Evolutionary conservation across 2,329 filamentous ascomycete species (phyloP), one percentile per base, ranked within the genome.

Genomic region (Xylariaceae sp.): DNA sequence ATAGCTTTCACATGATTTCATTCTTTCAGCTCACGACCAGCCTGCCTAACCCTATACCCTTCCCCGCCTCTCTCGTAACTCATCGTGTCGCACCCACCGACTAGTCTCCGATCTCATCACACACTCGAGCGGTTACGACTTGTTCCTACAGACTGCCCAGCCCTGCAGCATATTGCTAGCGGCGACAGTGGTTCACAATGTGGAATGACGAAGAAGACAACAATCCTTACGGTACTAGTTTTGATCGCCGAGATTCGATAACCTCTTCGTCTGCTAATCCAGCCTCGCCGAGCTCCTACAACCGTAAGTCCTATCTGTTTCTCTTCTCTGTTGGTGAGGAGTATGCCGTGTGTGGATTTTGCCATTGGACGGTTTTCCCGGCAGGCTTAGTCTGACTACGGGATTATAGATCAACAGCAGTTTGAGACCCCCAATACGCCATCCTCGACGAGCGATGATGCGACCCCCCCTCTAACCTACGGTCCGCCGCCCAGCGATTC

Each of bases 191-290:
- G 53, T 55, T 61, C 70, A 80, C 65, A 63, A 97, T 97, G 92
- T 97, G 92, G 92, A 95, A 96, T 80, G 92, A 97, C 78, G 92
- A 97, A 75, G 68, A 70, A 59, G 90, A 97, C 69, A 97, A 97
- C 75, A 97, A 97, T 71, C 92, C 92, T 5, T 96, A 97, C 68
- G 92, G 91, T 61, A 83, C 79, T 66, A 92, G 89, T 72, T 96
- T 95, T 76, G 89, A 94, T 71, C 87, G 88, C 65, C 85, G 89
- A 65, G 89, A 95, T 71, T 89, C 88, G 58, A 84, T 87, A 70
- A 80, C 84, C 43, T 89, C 86, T 26, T 86, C 86, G 30, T 76
- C 78, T 41, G 77, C 78, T 18, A 84, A 87, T 67, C 83, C 85
- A 19, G 76, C 83, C 51, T 88, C 86, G 37, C 85, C 85, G 44